A percentile compares a stretch with the other conserved stretches of the same genome.
phyloP scores from a whole-genome alignment of 1,139 yeast species.

The Casaregolazyma suthepensis region DNA sequence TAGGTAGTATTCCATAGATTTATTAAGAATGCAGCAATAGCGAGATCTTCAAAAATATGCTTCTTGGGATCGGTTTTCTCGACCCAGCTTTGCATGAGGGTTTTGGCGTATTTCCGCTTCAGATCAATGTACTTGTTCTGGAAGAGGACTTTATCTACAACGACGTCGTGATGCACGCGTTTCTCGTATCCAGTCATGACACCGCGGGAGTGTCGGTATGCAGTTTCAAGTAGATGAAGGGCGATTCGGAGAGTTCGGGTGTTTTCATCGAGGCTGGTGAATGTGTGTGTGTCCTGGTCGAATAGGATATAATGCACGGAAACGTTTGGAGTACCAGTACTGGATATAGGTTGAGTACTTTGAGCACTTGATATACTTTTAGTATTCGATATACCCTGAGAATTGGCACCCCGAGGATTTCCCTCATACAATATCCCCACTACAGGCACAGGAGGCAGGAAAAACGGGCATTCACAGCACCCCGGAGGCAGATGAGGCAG shows the following conservation, averaged over 20 bases:
- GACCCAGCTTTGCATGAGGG: constrained; percentile 76
- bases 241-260: constrained; percentile 79
- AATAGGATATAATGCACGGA: constrained; percentile 80
- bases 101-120: constrained; percentile 75
- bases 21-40: constrained; percentile 91
- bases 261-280: constrained; percentile 24
- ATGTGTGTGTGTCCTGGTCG: constrained; percentile 29
- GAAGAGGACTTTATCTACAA: constrained; percentile 74
- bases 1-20: constrained; percentile 73
- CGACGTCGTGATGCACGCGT: constrained; percentile 80
- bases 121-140: constrained; percentile 76
- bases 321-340: no score
- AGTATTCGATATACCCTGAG: no score
- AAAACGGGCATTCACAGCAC: constrained; percentile 72
- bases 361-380: no score
- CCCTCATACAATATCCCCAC: constrained; percentile 65
- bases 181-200: constrained; percentile 80
- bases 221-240: constrained; percentile 67
- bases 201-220: constrained; percentile 77
- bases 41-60: constrained; percentile 94
- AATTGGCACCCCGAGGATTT: no score
- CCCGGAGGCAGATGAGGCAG: constrained; percentile 57
- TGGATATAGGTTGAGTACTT: no score
- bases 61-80: constrained; percentile 93
- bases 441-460: constrained; percentile 74